A percentile compares a stretch with the other conserved stretches of the same genome.
Conservation (phyloP, 208 protist species). For the Trypanosoma conorhini region DNA sequence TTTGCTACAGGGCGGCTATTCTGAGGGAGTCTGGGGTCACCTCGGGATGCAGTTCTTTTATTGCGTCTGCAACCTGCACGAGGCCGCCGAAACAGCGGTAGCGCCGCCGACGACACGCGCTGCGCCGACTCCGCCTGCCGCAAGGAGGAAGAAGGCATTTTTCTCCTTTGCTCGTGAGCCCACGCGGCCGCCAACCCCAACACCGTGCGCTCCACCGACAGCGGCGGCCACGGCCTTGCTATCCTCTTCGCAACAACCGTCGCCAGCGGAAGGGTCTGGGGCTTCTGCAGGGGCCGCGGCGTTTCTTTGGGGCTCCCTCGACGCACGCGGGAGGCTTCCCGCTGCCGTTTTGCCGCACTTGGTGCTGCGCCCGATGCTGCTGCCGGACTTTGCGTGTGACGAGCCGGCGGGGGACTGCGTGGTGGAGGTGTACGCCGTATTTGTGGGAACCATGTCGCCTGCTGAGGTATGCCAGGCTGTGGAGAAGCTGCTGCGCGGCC, state of each 20-base stretch:
- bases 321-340: conserved; percentile 5
- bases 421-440: conserved; percentile 28
- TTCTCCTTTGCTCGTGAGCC: background rate
- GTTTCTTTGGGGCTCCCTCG: conserved; percentile 9
- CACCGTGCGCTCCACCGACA: background rate
- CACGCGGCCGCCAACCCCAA: background rate
- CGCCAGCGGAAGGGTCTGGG: background rate
- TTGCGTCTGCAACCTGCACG: conserved; percentile 10
- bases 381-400: conserved; percentile 19
- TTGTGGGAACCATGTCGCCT: conserved; percentile 24
- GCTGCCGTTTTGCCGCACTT: conserved; percentile 6
- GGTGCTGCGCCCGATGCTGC: conserved; percentile 24
- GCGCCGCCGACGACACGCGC: background rate
- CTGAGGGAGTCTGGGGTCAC: conserved; percentile 27
- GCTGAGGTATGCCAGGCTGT: conserved; percentile 23
- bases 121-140: background rate
- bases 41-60: conserved; percentile 34
- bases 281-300: background rate
- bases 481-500: conserved; percentile 21
- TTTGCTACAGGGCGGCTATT: conserved; percentile 15
- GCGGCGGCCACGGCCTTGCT: background rate
- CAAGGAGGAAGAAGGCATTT: background rate
- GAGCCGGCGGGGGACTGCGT: conserved; percentile 15
- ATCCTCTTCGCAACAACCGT: background rate
- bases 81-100: background rate